Evolutionary conservation across 2,329 filamentous ascomycete species (phyloP), one percentile per base, ranked within the genome.

Genomic region (Ilyonectria robusta): DNA sequence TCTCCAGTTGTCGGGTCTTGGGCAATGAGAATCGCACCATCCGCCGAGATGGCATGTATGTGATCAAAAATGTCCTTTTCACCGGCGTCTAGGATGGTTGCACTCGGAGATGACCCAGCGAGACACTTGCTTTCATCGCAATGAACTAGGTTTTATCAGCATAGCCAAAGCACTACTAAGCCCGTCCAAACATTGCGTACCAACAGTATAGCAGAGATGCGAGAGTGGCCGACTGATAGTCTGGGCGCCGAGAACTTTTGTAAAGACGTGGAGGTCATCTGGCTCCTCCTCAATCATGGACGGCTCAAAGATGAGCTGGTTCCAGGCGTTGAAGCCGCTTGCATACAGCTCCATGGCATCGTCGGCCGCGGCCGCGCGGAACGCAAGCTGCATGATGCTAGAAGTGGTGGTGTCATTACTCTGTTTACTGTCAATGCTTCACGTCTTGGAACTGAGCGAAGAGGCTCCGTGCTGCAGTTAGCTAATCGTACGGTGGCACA

Each of bases 241-340:
- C 4, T 76, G 59, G 17, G 79, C 81, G 15, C 69, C 66, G 4
- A 88, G 72, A 6, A 87, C 73, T 56, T 79, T 79, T 48, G 77
- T 78, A 66, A 90, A 89, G 1, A 72, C 66, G 19, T 65, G 65
- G 4, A 88, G 19, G 71, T 90, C 88, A 5, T 82, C 77, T 4
- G 84, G 81, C 46, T 87, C 83, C 1, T 74, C 54, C 4, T 65
- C 67, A 7, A 17, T 6, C 23, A 44, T 6, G 10, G 53, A 8
- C 47, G 33, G 19, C 15, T 64, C 66, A 13, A 89, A 85, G 2
- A 74, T 70, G 17, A 90, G 81, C 72, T 91, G 88, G 62, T 79
- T 78, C 86, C 86, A 91, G 60, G 87, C 86, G 73, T 91, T 91
- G 78, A 88, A 86, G 46, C 89, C 89, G 3, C 85, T 71, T 47